Evolutionary conservation across 2,329 filamentous ascomycete genomes (phyloP).

Genomic region (Berkeleyomyces basicola): DNA sequence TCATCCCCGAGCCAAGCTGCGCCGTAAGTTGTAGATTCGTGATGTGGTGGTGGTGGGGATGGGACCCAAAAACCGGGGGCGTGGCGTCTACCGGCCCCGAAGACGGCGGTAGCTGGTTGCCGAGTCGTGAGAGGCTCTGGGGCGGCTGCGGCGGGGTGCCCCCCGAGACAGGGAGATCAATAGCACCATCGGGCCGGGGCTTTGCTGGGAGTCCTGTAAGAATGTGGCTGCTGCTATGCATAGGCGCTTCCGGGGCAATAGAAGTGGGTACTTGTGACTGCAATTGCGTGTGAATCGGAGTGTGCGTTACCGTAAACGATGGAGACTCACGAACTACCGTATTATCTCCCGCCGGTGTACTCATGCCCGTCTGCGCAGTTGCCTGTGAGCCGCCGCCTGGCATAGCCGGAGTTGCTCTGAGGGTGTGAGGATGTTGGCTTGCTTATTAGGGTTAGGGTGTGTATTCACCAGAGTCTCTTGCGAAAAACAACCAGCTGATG

Average conservation of each 20-base stretch:
- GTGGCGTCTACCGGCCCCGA: not conserved
- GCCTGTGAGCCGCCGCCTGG: not conserved
- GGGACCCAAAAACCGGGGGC: not conserved
- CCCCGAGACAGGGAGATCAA: not conserved
- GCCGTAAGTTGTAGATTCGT: not conserved
- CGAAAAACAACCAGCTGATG: not conserved
- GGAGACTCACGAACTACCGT: not conserved
- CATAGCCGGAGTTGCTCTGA: not conserved
- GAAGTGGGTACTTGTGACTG: not conserved
- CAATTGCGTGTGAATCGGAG: not conserved
- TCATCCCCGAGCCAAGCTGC: not conserved
- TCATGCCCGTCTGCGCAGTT: too few relatives aligned
- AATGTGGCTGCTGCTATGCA: slow-evolving; percentile 22
- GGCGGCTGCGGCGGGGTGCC: not conserved
- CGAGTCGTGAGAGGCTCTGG: slow-evolving; percentile 37
- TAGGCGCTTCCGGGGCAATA: slow-evolving; percentile 28
- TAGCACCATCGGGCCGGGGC: too few relatives aligned
- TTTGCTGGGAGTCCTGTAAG: too few relatives aligned
- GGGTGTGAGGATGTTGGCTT: too few relatives aligned
- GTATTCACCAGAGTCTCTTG: not conserved
- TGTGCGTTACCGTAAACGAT: not conserved
- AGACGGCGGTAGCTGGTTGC: slow-evolving; percentile 24
- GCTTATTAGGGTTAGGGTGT: not conserved
- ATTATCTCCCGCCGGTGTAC: too few relatives aligned
- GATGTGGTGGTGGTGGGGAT: not conserved